Base-by-base conservation (phyloP, 768 basidiomycete genomes). In the Crassisporium funariophilum region DNA sequence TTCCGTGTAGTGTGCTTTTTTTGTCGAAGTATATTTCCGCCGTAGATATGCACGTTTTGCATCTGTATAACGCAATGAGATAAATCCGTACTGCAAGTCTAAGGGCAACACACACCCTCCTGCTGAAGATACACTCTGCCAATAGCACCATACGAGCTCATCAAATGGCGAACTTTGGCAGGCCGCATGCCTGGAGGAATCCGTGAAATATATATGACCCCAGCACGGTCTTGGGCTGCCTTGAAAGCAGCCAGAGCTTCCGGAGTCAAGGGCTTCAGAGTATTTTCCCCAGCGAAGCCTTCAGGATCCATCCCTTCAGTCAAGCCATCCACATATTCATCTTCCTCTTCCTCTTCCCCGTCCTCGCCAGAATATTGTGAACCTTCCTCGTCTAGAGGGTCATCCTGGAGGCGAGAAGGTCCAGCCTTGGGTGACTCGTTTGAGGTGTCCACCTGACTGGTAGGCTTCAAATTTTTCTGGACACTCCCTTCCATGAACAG, bases 121-220 rank as follows among this genome's bases (percentile, higher is more conserved):
- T 87, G 85, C 60, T 93, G 92, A 50, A 98, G 74, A 73, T 94
- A 98, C 11, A 98, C 91, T 42, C 92, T 77, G 2, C 93, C 95
- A 3, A 98, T 76, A 49, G 93, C 91, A 3, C 97, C 97, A 60
- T 93, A 87, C 27, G 79, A 78, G 51, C 82, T 84, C 85, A 99
- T 87, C 33, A 99, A 74, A 68, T 98, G 92, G 47, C 94, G 85
- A 27, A 98, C 91, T 68, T 98, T 98, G 8, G 89, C 78, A 21
- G 97, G 97, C 16, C 88, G 91, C 97, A 99, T 98, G 2, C 94
- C 95, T 11, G 97, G 97, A 2, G 97, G 97, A 59, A 98, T 88
- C 23, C 97, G 79, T 12, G 94, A 97, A 34, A 99, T 91, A 66
- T 98, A 99, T 39, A 98, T 71, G 41, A 98, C 83, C 0, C 95